A percentile compares a stretch with the other conserved stretches of the same genome.
phyloP scores from a whole-genome alignment of 805 yeast genomes.

The Pichia pseudocactophila region DNA sequence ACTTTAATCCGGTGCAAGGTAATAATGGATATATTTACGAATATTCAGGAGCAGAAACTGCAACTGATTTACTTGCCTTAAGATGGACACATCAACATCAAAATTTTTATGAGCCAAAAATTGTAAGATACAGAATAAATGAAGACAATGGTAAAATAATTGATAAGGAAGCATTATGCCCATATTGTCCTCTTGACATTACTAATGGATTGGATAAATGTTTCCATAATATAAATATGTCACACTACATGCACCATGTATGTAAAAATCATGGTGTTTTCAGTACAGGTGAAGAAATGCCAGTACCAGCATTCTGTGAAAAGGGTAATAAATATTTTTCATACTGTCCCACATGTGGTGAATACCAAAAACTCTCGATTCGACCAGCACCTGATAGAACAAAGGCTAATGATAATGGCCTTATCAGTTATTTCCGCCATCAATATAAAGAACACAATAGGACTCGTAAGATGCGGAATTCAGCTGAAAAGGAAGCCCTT shows the following conservation, averaged over 20 bases:
- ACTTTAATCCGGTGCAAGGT: not conserved
- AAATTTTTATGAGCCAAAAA: constrained; percentile 11
- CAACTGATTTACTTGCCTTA: not conserved
- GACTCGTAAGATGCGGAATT: not conserved
- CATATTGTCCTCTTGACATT: constrained; percentile 20
- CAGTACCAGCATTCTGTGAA: constrained; percentile 16
- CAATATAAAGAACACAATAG: not conserved
- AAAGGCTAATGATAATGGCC: not conserved
- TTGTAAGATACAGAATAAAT: constrained; percentile 14
- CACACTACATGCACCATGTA: constrained; percentile 27
- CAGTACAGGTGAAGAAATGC: constrained; percentile 24
- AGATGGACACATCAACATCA: constrained; percentile 1
- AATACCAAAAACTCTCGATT: not conserved
- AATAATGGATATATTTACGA: not conserved
- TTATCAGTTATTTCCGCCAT: not conserved
- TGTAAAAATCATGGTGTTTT: constrained; percentile 28
- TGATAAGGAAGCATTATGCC: constrained; percentile 24
- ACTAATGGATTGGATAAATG: constrained; percentile 2
- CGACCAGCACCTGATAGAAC: not conserved
- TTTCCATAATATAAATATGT: constrained; percentile 22
- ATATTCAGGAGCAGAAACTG: not conserved
- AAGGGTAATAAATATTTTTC: not conserved
- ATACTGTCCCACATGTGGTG: constrained; percentile 2
- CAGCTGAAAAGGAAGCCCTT: not conserved
- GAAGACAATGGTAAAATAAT: constrained; percentile 9